Conservation (phyloP, 148 eudicot species). For the Diospyros kaki region DNA sequence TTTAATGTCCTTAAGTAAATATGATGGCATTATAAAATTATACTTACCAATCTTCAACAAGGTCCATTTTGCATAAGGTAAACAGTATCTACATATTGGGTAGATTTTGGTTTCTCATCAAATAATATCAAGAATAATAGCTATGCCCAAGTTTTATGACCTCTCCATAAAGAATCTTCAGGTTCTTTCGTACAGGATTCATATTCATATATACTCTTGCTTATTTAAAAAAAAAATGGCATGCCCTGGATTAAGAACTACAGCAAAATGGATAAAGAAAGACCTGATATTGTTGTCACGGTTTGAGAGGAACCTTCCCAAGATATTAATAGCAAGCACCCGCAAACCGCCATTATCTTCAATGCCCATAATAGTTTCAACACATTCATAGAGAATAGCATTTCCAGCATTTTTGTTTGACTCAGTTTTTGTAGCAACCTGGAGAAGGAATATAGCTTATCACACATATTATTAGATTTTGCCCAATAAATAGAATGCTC, state of each 20-base stretch:
- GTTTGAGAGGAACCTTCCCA: slow-evolving; percentile 96
- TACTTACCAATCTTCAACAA: background rate
- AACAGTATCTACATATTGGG: no score
- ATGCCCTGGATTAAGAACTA: background rate
- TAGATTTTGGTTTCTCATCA: slow-evolving; percentile 2
- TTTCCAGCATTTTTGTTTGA: slow-evolving; percentile 97
- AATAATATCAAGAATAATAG: background rate
- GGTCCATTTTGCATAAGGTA: no score
- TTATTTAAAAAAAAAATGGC: no score
- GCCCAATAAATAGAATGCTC: background rate
- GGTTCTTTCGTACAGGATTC: no score
- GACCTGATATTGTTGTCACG: slow-evolving; percentile 98
- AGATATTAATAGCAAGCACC: slow-evolving; percentile 94
- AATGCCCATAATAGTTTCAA: slow-evolving; percentile 88
- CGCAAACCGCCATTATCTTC: slow-evolving; percentile 97
- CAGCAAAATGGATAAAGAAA: slow-evolving; percentile 5
- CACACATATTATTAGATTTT: background rate
- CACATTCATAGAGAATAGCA: slow-evolving; percentile 97
- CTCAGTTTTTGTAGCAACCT: slow-evolving; percentile 99
- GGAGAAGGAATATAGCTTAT: slow-evolving; percentile 12
- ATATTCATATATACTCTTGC: no score
- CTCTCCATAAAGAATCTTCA: no score
- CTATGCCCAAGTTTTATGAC: background rate
- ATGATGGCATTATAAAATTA: no score
- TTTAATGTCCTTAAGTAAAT: no score